phyloP scores from a whole-genome alignment of 2,329 filamentous ascomycete species.

The Pseudocercospora crystallina region DNA sequence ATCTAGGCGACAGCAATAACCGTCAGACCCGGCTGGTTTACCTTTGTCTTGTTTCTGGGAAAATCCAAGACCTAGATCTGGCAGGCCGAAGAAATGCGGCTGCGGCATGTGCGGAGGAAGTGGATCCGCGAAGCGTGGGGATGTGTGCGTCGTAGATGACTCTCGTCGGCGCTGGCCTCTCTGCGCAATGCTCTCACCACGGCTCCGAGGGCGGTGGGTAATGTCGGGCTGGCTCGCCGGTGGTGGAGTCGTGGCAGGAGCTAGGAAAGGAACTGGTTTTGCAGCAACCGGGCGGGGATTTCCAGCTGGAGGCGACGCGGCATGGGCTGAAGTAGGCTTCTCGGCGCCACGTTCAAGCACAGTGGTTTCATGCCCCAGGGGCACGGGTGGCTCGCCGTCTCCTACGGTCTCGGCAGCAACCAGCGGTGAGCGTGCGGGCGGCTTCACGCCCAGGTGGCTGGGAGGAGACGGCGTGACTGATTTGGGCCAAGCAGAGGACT shows the following conservation, averaged over 20 bases:
- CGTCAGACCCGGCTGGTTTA: slow-evolving; percentile 46
- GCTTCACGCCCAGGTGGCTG: slow-evolving; percentile 23
- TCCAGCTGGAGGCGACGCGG: slow-evolving; percentile 14
- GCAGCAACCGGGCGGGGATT: slow-evolving; percentile 10
- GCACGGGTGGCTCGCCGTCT: slow-evolving; percentile 16
- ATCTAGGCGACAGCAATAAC: slow-evolving; percentile 82
- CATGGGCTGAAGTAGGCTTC: slow-evolving; percentile 14
- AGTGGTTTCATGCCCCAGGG: slow-evolving; percentile 21
- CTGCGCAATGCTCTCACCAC: too few relatives aligned
- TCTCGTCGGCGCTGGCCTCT: slow-evolving; percentile 18
- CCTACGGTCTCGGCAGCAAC: background rate
- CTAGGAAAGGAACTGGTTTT: background rate
- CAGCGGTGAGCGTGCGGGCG: slow-evolving; percentile 13
- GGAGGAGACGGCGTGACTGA: slow-evolving; percentile 31
- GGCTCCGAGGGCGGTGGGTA: too few relatives aligned
- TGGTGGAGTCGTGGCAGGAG: slow-evolving; percentile 10
- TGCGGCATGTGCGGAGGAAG: slow-evolving; percentile 38
- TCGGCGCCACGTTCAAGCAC: slow-evolving; percentile 16
- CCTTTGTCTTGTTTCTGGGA: slow-evolving; percentile 36
- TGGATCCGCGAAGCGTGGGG: slow-evolving; percentile 29
- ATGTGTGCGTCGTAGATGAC: slow-evolving; percentile 23
- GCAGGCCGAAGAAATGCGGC: slow-evolving; percentile 35
- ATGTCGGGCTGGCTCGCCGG: background rate
- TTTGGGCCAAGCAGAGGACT: slow-evolving; percentile 27
- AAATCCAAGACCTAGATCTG: slow-evolving; percentile 32